These are phyloP conservation scores for Fusarium nematophilum DNA, from an alignment of 2,329 filamentous ascomycete genomes.

Conservation along the genomic window DNA sequence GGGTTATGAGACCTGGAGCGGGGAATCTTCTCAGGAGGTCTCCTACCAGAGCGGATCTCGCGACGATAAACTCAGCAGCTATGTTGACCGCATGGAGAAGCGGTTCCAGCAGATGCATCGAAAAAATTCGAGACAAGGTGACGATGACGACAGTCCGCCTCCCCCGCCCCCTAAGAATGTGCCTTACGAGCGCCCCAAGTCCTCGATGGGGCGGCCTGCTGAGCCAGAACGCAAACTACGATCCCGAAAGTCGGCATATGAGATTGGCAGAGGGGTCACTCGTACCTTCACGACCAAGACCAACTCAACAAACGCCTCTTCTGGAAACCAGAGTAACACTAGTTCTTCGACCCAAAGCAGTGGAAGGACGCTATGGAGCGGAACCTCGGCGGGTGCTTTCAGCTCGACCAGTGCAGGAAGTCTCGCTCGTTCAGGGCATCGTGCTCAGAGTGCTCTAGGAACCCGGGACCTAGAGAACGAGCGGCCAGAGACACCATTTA, in stretches of 20 bases:
- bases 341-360: constrained; percentile 83
- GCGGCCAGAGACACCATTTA: constrained; percentile 73
- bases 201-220: constrained; percentile 61
- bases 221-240: constrained; percentile 61
- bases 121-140: constrained; percentile 58
- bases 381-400: constrained; percentile 87
- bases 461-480: constrained; percentile 66
- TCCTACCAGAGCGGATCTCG: constrained; percentile 55
- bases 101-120: constrained; percentile 79
- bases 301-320: constrained; percentile 81
- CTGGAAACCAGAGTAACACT: constrained; percentile 75
- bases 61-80: constrained; percentile 79
- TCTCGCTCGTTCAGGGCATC: constrained; percentile 79
- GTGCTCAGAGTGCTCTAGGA: constrained; percentile 74
- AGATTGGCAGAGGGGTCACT: constrained; percentile 76
- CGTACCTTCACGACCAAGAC: constrained; percentile 92
- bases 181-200: constrained; percentile 66
- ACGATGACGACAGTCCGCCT: constrained; percentile 66
- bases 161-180: constrained; percentile 68
- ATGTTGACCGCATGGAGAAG: constrained; percentile 92
- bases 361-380: constrained; percentile 91
- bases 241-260: constrained; percentile 81
- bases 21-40: constrained; percentile 62
- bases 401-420: constrained; percentile 97
- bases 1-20: constrained; percentile 69